Evolutionary conservation across 2,329 filamentous ascomycete genomes (phyloP).

Genomic region (Periconia macrospinosa): DNA sequence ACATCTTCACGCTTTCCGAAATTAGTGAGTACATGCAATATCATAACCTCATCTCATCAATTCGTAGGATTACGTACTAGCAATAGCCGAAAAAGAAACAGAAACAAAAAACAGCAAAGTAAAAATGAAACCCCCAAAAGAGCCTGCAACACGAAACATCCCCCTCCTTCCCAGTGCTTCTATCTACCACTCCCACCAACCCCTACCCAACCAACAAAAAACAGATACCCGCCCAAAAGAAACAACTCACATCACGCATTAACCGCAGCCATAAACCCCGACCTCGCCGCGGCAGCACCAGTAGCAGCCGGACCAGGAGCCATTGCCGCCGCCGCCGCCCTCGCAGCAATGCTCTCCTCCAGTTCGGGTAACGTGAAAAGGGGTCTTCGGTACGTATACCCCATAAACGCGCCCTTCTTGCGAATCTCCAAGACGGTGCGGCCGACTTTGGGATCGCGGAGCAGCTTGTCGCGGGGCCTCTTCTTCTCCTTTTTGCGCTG

Average conservation of each 20-base stretch:
- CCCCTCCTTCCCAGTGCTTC: background rate
- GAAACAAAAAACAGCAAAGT: background rate
- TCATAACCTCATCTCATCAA: background rate
- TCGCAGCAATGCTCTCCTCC: slow-evolving; percentile 15
- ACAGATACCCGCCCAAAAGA: no score
- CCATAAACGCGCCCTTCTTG: slow-evolving; percentile 81
- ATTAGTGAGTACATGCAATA: no score
- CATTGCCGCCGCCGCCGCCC: no score
- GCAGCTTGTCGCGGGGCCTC: slow-evolving; percentile 78
- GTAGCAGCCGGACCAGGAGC: no score
- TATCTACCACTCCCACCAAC: background rate
- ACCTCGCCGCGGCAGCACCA: no score
- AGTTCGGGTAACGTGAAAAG: slow-evolving; percentile 32
- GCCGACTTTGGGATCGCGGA: slow-evolving; percentile 71
- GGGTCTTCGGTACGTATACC: slow-evolving; percentile 78
- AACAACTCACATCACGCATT: no score
- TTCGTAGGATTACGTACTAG: background rate
- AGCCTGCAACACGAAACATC: background rate
- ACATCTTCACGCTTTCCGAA: no score
- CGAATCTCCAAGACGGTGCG: slow-evolving; percentile 74
- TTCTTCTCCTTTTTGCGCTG: slow-evolving; percentile 70
- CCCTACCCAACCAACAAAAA: no score
- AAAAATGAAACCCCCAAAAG: no score
- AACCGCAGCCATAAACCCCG: no score
- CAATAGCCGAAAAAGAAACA: background rate